A percentile compares a stretch with the other conserved stretches of the same genome.
Evolutionary conservation across 306 rosid species (phyloP).

Genomic region (Medicago arabica): DNA sequence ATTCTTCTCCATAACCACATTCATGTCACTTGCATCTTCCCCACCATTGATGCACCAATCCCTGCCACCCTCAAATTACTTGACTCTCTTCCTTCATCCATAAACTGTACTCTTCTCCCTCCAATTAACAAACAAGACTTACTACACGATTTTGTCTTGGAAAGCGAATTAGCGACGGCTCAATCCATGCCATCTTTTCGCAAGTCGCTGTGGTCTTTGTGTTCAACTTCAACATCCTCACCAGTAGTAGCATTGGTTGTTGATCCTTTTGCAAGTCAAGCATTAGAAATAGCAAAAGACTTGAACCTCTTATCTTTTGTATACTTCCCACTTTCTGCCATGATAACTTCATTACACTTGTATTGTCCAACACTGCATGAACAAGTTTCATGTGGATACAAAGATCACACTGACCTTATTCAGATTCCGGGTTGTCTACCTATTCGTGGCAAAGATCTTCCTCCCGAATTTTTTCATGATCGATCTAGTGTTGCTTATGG

Average conservation of each 20-base stretch:
- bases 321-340: constrained; percentile 27
- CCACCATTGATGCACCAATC: constrained; percentile 11
- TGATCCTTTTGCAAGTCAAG: constrained; percentile 24
- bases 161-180: background rate
- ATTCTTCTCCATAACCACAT: constrained; percentile 14
- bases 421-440: background rate
- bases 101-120: constrained; percentile 37
- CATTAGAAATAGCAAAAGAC: constrained; percentile 30
- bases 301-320: constrained; percentile 31
- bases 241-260: constrained; percentile 24
- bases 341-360: background rate
- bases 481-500: background rate
- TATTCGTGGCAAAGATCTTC: background rate
- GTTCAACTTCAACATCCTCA: background rate
- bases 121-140: constrained; percentile 11
- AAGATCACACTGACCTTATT: background rate
- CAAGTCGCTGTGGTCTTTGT: background rate
- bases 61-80: constrained; percentile 30
- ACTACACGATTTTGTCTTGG: background rate
- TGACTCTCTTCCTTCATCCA: constrained; percentile 26
- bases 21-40: constrained; percentile 43
- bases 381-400: constrained; percentile 3
- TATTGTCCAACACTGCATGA: background rate
- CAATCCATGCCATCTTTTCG: constrained; percentile 25
- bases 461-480: background rate